phyloP scores from a whole-genome alignment of 257 asterid genomes.

The Verbascum thapsus region DNA sequence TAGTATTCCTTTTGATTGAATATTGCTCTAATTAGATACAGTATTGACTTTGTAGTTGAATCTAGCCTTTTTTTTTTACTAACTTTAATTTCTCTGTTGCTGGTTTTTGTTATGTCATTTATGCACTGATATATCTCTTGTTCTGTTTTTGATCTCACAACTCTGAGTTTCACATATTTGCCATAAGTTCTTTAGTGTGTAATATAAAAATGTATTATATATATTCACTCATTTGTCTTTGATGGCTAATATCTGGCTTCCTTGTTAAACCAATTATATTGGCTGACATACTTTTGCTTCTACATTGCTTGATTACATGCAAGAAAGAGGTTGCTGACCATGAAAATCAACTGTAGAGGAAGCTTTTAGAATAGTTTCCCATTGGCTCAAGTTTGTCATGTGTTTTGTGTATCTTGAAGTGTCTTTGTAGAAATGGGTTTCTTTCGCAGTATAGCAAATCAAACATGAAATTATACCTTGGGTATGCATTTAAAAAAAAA shows the following conservation, averaged over 20 bases:
- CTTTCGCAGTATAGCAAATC: background rate
- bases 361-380: background rate
- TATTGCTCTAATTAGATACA: background rate
- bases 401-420: slow-evolving; percentile 5
- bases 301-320: slow-evolving; percentile 13
- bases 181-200: background rate
- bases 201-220: background rate
- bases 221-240: background rate
- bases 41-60: slow-evolving; percentile 18
- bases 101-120: background rate
- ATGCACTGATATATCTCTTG: background rate
- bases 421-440: background rate
- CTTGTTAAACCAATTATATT: slow-evolving; percentile 1
- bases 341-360: background rate
- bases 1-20: no score
- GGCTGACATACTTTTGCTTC: slow-evolving; percentile 10
- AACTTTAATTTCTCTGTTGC: slow-evolving; percentile 8
- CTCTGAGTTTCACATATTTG: slow-evolving; percentile 3
- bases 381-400: background rate
- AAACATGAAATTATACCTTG: slow-evolving; percentile 6
- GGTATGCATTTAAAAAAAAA: background rate
- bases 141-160: slow-evolving; percentile 10
- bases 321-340: background rate
- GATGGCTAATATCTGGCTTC: slow-evolving; percentile 3
- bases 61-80: slow-evolving; percentile 9